These are phyloP conservation scores for California macrophylla DNA, from an alignment of 441 rosid genomes.

Conservation along the genomic window DNA sequence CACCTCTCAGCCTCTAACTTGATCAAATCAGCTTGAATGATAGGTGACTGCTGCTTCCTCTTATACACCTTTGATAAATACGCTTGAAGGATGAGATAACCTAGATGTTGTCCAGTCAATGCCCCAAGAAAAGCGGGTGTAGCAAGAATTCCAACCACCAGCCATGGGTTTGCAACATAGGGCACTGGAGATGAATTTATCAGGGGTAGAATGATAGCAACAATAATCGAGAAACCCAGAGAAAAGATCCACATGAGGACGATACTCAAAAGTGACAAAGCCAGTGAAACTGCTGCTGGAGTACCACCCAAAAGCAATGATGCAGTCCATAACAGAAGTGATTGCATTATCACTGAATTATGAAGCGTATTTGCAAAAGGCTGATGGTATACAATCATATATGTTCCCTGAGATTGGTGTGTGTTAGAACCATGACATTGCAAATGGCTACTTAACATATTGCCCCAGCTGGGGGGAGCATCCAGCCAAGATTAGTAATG, in stretches of 20 bases:
- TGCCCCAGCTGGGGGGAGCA: background rate
- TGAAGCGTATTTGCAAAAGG: conserved; percentile 67
- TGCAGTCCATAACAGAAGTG: conserved; percentile 69
- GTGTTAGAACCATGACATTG: conserved; percentile 17
- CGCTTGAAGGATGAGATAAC: conserved; percentile 44
- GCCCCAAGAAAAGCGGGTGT: conserved; percentile 89
- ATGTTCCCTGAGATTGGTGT: conserved; percentile 56
- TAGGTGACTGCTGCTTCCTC: conserved; percentile 40
- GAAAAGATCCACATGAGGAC: conserved; percentile 66
- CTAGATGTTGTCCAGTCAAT: conserved; percentile 78
- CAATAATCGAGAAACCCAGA: conserved; percentile 50
- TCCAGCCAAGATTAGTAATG: conserved; percentile 12
- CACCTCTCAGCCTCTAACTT: conserved; percentile 90
- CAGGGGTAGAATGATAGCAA: conserved; percentile 61
- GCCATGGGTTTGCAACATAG: conserved; percentile 71
- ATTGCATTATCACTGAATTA: conserved; percentile 73
- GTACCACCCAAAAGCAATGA: conserved; percentile 86
- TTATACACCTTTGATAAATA: conserved; percentile 40
- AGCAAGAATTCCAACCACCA: conserved; percentile 69
- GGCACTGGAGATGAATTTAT: conserved; percentile 70
- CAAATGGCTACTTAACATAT: conserved; percentile 9
- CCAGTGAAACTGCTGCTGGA: conserved; percentile 54
- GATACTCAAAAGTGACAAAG: conserved; percentile 56
- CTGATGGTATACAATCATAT: conserved; percentile 66
- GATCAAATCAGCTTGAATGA: conserved; percentile 39